Percentiles rank a stretch among this genome's conserved stretches.
Conservation (phyloP, 768 basidiomycete genomes). For the Leucocoprinus leucothites region DNA sequence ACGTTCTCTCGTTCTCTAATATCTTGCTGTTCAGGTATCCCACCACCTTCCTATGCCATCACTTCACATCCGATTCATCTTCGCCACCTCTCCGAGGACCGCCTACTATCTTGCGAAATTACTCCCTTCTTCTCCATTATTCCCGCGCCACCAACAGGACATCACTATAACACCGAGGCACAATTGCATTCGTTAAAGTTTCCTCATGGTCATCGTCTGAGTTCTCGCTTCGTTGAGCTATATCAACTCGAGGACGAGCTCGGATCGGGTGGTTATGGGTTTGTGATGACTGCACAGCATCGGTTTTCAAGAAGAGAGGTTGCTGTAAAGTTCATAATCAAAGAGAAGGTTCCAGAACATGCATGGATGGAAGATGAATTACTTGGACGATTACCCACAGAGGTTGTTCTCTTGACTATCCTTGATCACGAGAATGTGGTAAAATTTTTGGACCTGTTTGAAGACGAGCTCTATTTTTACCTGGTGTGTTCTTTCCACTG, state of each 20-base stretch:
- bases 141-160: slow-evolving; percentile 2
- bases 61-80: slow-evolving; percentile 1
- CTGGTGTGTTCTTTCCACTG: slow-evolving; percentile 45
- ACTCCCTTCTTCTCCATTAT: slow-evolving; percentile 2
- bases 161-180: slow-evolving; percentile 29
- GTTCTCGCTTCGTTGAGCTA: slow-evolving; percentile 52
- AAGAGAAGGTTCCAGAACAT: slow-evolving; percentile 58
- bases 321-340: slow-evolving; percentile 94
- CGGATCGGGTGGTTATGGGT: slow-evolving; percentile 91
- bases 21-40: neutral
- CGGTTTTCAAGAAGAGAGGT: slow-evolving; percentile 62
- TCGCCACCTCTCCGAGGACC: slow-evolving; percentile 1
- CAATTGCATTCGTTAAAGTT: slow-evolving; percentile 43
- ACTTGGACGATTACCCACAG: slow-evolving; percentile 69
- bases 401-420: slow-evolving; percentile 72
- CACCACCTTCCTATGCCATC: neutral
- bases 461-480: slow-evolving; percentile 84
- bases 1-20: neutral
- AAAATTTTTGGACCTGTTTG: slow-evolving; percentile 78
- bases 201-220: slow-evolving; percentile 56
- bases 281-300: slow-evolving; percentile 85
- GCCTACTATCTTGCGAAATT: slow-evolving; percentile 1
- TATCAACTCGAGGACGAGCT: slow-evolving; percentile 75
- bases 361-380: slow-evolving; percentile 64
- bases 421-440: slow-evolving; percentile 82